Evolutionary conservation across 2,329 filamentous ascomycete genomes (phyloP), one percentile per base, ranked within the genome.

Genomic region (Botrytis sinoallii): DNA sequence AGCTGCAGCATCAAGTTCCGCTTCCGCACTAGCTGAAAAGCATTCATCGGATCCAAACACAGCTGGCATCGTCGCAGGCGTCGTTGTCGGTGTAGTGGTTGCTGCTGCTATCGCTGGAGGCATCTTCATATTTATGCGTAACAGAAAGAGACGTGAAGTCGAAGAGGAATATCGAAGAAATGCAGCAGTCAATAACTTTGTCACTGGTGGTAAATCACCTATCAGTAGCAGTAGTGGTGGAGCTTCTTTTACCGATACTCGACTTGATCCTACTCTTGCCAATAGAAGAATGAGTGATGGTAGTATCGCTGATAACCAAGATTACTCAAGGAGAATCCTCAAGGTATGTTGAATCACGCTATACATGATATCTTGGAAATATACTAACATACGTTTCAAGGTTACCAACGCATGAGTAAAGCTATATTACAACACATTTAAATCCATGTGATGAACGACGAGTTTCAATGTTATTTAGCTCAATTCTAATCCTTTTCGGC

Each of bases 231-330:
- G 89, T 81, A 55, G 75, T 63, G 78, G 59, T 7, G 52, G 73
- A 55, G 90, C 83, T 44, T 93, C 93, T 16, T 91, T 93, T 84
- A 90, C 90, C 22, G 95, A 98, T 81, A 91, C 93, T 60, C 90
- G 95, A 72, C 89, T 98, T 73, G 95, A 98, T 77, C 94, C 94
- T 12, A 91, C 87, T 73, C 89, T 94, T 77, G 91, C 92, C 74
- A 89, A 94, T 78, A 88, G 94, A 81, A 90, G 95, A 83, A 88
- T 95, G 85, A 98, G 95, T 84, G 93, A 96, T 80, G 95, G 95
- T 78, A 98, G 95, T 83, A 98, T 98, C 83, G 95, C 95, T 70
- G 95, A 98, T 83, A 97, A 98, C 84, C 91, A 97, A 84, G 95
- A 98, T 83, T 98, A 97, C 85, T 98, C 95, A 76, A 90, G 95